Evolutionary conservation across 768 basidiomycete genomes (phyloP).

Genomic region (Leccinum obscurum): DNA sequence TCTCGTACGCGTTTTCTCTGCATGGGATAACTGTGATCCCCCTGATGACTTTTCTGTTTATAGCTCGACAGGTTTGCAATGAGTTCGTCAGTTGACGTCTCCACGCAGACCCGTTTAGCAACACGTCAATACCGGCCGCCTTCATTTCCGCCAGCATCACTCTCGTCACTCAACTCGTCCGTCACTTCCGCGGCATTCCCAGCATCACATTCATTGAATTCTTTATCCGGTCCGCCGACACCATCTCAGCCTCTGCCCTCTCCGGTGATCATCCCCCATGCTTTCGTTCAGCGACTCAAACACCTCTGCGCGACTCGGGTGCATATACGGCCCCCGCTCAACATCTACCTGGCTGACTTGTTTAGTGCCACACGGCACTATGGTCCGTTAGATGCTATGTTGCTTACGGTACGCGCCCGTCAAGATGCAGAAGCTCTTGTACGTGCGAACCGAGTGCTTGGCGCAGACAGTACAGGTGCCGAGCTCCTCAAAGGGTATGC

Average conservation of each 20-base stretch:
- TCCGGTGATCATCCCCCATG: conserved; percentile 35
- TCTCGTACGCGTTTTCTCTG: conserved; percentile 49
- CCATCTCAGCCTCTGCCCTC: conserved; percentile 15
- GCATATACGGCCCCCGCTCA: conserved; percentile 50
- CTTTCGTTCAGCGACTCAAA: conserved; percentile 32
- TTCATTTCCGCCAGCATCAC: conserved; percentile 27
- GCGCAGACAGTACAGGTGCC: conserved; percentile 58
- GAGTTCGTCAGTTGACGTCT: conserved; percentile 60
- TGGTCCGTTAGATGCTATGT: conserved; percentile 63
- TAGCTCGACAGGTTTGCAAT: conserved; percentile 81
- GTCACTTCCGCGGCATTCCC: conserved; percentile 31
- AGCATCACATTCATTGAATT: conserved; percentile 11
- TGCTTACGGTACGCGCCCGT: conserved; percentile 61
- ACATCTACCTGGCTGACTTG: conserved; percentile 69
- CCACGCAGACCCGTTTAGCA: conserved; percentile 37
- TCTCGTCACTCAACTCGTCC: conserved; percentile 31
- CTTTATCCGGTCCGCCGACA: conserved; percentile 28
- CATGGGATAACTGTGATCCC: background rate
- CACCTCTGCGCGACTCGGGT: conserved; percentile 36
- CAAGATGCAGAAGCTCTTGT: conserved; percentile 67
- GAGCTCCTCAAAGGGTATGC: conserved; percentile 47
- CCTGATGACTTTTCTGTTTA: conserved; percentile 7
- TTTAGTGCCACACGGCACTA: conserved; percentile 76
- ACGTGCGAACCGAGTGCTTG: conserved; percentile 66
- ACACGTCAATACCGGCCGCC: conserved; percentile 36